Evolutionary conservation across 352 stramenopile species (phyloP), one percentile per base, ranked within the genome.

Genomic region (Globisporangium spinosum): DNA sequence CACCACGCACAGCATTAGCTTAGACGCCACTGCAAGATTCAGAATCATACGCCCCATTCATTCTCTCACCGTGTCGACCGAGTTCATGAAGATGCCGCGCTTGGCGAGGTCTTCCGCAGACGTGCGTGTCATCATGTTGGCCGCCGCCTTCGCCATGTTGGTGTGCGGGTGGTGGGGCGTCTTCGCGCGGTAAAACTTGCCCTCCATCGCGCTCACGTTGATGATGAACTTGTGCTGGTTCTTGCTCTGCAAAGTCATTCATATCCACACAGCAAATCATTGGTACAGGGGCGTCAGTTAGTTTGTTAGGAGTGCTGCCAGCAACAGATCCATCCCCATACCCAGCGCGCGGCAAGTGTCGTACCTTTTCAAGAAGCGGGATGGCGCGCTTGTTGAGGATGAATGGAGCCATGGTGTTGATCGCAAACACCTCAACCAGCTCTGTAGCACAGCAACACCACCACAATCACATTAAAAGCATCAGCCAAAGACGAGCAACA

Each of bases 71-170:
- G 96, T 98, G 69, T 98, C 95, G 9, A 98, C 94, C 23, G 84
- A 92, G 67, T 97, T 98, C 96, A 98, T 98, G 67, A 87, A 98
- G 64, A 98, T 98, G 49, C 79, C 70, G 20, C 88, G 87, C 56
- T 86, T 86, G 6, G 87, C 85, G 67, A 98, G 77, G 76, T 98
- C 92, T 65, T 96, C 89, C 0, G 91, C 89, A 20, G 83, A 96
- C 3, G 94, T 98, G 8, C 91, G 78, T 0, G 93, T 98, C 71
- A 98, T 94, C 95, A 98, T 98, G 73, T 98, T 98, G 49, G 97
- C 86, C 0, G 94, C 94, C n/a, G 94, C 93, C 73, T 98, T 98
- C 53, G 95, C 95, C 91, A 98, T 98, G 78, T 98, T 98, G 13
- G 95, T 98, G 71, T 98, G 95, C 25, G 95, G 93, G 69, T 98